Evolutionary conservation across 2,329 filamentous ascomycete genomes (phyloP), one percentile per base, ranked within the genome.

Genomic region (Harringtonia lauricola): DNA sequence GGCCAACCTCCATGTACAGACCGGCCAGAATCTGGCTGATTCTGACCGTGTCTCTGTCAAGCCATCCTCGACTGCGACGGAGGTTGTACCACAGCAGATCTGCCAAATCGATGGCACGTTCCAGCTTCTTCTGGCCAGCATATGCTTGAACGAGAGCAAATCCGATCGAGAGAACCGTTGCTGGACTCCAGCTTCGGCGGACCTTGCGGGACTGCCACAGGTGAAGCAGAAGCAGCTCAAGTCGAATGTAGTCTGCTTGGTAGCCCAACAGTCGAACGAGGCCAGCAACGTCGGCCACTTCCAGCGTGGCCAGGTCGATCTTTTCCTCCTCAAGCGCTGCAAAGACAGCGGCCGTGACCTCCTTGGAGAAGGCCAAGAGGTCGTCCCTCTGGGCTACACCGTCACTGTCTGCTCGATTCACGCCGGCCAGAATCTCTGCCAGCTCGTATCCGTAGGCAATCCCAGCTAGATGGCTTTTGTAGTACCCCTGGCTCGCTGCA

Each of bases 211-310:
- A 61, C 39, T 51, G 52, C 59, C 59, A 62, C 37, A 62, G 54
- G 8, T 49, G 52, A 15, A 55, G 53, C 21, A 62, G 53, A 19
- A 60, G 47, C 53, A 57, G 51, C 49, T 71, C 67, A 12, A 71
- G 62, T 40, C 70, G 66, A 18, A 56, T 54, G 46, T 62, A 69
- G 51, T 71, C 68, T 44, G 60, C 53, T 45, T 72, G 68, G 21
- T 65, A 63, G 26, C 68, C 70, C 2, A 74, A 59, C 4, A 74
- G 57, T 10, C 61, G 61, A 24, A 70, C 59, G 2, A 72, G 57
- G 8, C 64, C 63, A 17, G 63, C 62, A 1, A 74, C 55, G 31
- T 71, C 67, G 28, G 63, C 58, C 41, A 68, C 62, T 18, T 59
- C 58, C 15, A 74, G 51, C 10, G 62, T 59, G 14, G 63, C 55